Evolutionary conservation across 1,139 yeast genomes (phyloP), one percentile per base, ranked within the genome.

Genomic region (Saccharomyces hybrid): DNA sequence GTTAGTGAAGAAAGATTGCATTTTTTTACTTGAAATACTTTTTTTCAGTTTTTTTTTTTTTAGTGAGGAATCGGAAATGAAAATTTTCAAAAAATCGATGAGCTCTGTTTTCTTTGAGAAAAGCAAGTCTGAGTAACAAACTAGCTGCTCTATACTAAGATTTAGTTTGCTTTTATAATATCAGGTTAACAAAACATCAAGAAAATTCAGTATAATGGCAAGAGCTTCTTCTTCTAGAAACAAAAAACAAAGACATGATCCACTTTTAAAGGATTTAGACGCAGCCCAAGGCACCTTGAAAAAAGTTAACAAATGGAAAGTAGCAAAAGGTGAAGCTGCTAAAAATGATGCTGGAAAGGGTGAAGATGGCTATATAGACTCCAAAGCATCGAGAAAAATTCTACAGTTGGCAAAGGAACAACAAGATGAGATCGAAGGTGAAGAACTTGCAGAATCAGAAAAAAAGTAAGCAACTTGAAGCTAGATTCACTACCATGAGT

Each of bases 351-450:
- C 61, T 29, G 67, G 62, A 14, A 68, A 68, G 52, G 73, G 75
- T 24, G 81, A 80, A 34, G 76, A 76, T 14, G 75, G 74, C 31
- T 85, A 73, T 63, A 78, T 93, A 50, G 97, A 91, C 74, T 88
- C 97, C 19, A 77, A 82, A 28, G 77, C 89, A 41, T 88, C 98
- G 1, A 79, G 95, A 71, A 89, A 83, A 73, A 91, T 93, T 71
- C 76, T 93, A 60, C 88, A 86, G 68, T 77, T 93, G 61, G 99
- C 98, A 14, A 84, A 81, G 64, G 93, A 86, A 64, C 99, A 93
- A 73, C 97, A 90, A 70, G 91, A 88, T 50, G 99, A 93, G 69
- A 71, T 91, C 11, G 78, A 73, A 9, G 71, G 68, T 29, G 75
- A 74, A 53, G 77, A 75, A 49, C 73, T 70, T 28, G 72, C 67